Conservation (phyloP, 805 yeast genomes). For the Candida peoriensis region DNA sequence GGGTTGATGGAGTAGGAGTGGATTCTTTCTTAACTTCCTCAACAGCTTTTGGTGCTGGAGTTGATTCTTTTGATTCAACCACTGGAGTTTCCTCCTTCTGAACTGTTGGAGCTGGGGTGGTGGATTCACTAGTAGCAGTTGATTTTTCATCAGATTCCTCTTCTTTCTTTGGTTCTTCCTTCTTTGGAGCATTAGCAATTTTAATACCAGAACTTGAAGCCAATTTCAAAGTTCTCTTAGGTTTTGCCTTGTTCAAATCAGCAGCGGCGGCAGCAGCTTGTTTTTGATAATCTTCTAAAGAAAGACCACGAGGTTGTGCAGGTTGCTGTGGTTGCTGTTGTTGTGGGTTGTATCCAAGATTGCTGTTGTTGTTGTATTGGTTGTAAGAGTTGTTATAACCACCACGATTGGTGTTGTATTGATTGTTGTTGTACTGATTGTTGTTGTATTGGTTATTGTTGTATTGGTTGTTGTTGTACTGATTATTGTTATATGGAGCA, state of each 20-base stretch:
- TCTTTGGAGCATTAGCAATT: constrained; percentile 42
- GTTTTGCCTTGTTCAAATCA: constrained; percentile 40
- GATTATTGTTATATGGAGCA: constrained; percentile 9
- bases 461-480: constrained; percentile 7
- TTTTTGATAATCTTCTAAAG: constrained; percentile 78
- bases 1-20: constrained; percentile 12
- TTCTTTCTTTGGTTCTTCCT: constrained; percentile 24
- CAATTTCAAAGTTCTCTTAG: constrained; percentile 65
- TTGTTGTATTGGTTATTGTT: constrained; percentile 12
- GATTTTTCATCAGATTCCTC: constrained; percentile 21
- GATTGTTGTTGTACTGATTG: constrained; percentile 10
- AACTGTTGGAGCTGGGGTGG: no score
- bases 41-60: constrained; percentile 23
- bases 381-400: constrained; percentile 25
- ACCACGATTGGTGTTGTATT: constrained; percentile 20
- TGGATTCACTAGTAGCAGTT: no score
- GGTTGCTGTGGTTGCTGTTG: constrained; percentile 23
- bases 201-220: constrained; percentile 63
- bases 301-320: constrained; percentile 48
- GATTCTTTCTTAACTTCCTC: constrained; percentile 15
- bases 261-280: constrained; percentile 35
- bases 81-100: constrained; percentile 26
- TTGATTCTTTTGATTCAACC: constrained; percentile 26
- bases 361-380: constrained; percentile 24
- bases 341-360: constrained; percentile 4